Conservation (phyloP, 495 filamentous ascomycete genomes). For the Hypoxylon perforatum region DNA sequence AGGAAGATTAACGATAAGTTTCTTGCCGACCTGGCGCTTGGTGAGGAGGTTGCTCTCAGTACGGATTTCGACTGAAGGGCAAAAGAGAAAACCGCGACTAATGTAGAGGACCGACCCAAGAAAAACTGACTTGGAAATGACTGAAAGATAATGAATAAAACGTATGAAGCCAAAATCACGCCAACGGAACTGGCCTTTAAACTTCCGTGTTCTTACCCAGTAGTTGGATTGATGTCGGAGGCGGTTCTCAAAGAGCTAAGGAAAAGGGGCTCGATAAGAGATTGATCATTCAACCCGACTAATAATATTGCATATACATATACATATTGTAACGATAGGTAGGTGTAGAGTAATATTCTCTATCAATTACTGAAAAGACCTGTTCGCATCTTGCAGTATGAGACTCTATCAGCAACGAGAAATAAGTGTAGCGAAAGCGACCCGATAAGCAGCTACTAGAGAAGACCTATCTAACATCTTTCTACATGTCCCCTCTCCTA, state of each 20-base stretch:
- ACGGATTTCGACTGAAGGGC: constrained; percentile 13
- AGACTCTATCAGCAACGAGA: background rate
- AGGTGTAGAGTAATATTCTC: background rate
- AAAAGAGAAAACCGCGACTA: background rate
- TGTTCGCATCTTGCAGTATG: constrained; percentile 1
- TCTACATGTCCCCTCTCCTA: constrained; percentile 16
- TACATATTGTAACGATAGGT: background rate
- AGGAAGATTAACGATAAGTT: constrained; percentile 25
- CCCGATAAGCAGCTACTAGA: constrained; percentile 23
- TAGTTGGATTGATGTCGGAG: too few species aligned
- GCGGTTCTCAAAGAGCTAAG: background rate
- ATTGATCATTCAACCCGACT: background rate
- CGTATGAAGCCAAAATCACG: too few species aligned
- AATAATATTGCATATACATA: background rate
- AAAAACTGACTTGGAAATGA: background rate
- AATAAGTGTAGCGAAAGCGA: constrained; percentile 1
- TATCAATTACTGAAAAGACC: constrained; percentile 2
- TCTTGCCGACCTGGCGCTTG: constrained; percentile 23
- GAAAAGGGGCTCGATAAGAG: background rate
- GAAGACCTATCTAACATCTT: constrained; percentile 40
- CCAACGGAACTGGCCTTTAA: background rate
- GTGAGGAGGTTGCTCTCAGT: constrained; percentile 30
- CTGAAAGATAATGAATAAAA: too few species aligned
- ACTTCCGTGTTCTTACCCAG: background rate
- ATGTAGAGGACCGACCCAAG: background rate